Evolutionary conservation across 768 basidiomycete species (phyloP).

Genomic region (Lactarius trivialis): DNA sequence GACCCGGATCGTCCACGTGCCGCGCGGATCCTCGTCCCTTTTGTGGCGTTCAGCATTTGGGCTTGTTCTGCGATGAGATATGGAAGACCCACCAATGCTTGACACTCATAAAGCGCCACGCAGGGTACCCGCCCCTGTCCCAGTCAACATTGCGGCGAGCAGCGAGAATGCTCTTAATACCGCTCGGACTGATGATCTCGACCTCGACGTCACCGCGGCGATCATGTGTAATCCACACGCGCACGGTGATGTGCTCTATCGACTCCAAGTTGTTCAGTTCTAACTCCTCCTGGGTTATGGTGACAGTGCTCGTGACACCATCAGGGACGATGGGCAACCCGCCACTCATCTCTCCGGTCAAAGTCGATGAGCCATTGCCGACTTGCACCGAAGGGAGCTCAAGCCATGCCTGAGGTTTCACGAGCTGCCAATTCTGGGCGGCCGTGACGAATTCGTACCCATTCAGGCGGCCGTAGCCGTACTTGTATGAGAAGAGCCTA

Average conservation of each 20-base stretch:
- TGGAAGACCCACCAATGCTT: conserved; percentile 81
- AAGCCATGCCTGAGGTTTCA: conserved; percentile 93
- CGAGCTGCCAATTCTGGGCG: conserved; percentile 74
- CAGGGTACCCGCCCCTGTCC: conserved; percentile 67
- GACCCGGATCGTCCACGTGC: conserved; percentile 85
- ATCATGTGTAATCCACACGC: conserved; percentile 88
- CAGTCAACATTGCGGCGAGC: conserved; percentile 60
- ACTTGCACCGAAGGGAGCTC: conserved; percentile 67
- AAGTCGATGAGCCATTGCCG: conserved; percentile 51
- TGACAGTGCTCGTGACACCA: conserved; percentile 59
- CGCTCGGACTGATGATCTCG: conserved; percentile 77
- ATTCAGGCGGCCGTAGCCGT: conserved; percentile 88
- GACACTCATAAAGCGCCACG: conserved; percentile 97
- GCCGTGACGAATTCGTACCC: conserved; percentile 75
- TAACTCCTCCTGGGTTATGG: conserved; percentile 61
- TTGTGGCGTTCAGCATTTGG: conserved; percentile 21
- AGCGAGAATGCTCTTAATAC: conserved; percentile 79
- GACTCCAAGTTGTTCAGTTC: conserved; percentile 71
- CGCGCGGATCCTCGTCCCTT: conserved; percentile 93
- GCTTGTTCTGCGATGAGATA: not conserved
- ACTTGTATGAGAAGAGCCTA: conserved; percentile 79
- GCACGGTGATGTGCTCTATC: conserved; percentile 88
- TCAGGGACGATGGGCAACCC: conserved; percentile 59
- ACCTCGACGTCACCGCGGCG: conserved; percentile 91
- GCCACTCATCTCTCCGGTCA: conserved; percentile 47